Conservation (phyloP, 2,329 filamentous ascomycete genomes). For the Diaporthe eres region DNA sequence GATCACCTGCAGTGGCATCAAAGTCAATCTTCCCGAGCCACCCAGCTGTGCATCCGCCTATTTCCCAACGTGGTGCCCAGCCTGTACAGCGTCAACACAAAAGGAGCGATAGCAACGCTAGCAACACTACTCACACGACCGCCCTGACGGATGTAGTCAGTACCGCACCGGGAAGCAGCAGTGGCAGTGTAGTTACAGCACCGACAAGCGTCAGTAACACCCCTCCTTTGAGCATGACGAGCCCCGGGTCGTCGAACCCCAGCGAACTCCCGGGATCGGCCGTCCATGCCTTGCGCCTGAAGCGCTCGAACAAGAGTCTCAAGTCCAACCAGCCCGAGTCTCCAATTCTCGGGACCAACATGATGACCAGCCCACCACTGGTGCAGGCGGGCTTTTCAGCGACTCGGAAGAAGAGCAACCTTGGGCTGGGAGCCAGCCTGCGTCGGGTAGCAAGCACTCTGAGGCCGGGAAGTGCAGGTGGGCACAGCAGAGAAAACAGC, state of each 20-base stretch:
- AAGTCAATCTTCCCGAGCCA: constrained; percentile 37
- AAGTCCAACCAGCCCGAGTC: constrained; percentile 39
- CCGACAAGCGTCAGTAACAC: constrained; percentile 34
- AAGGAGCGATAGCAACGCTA: constrained; percentile 38
- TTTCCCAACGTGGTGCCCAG: neutral
- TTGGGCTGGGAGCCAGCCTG: constrained; percentile 38
- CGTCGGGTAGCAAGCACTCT: constrained; percentile 40
- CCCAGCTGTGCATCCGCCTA: constrained; percentile 38
- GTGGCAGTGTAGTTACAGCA: constrained; percentile 25
- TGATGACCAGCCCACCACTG: constrained; percentile 40
- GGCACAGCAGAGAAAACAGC: constrained; percentile 33
- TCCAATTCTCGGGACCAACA: constrained; percentile 36
- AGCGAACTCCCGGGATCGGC: constrained; percentile 39
- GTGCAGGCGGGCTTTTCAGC: constrained; percentile 39
- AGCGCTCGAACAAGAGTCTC: constrained; percentile 36
- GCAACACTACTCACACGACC: constrained; percentile 34
- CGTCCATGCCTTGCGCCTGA: constrained; percentile 18
- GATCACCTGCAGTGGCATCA: constrained; percentile 26
- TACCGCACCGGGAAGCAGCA: constrained; percentile 15
- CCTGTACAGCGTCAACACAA: constrained; percentile 10
- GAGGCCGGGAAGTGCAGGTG: constrained; percentile 34
- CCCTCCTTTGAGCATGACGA: constrained; percentile 36
- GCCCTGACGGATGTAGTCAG: constrained; percentile 12
- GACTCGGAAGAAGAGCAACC: constrained; percentile 40
- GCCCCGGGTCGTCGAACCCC: constrained; percentile 22